These are phyloP conservation scores for Psilocybe subaeruginosa DNA, from an alignment of 768 basidiomycete genomes.

Conservation along the genomic window DNA sequence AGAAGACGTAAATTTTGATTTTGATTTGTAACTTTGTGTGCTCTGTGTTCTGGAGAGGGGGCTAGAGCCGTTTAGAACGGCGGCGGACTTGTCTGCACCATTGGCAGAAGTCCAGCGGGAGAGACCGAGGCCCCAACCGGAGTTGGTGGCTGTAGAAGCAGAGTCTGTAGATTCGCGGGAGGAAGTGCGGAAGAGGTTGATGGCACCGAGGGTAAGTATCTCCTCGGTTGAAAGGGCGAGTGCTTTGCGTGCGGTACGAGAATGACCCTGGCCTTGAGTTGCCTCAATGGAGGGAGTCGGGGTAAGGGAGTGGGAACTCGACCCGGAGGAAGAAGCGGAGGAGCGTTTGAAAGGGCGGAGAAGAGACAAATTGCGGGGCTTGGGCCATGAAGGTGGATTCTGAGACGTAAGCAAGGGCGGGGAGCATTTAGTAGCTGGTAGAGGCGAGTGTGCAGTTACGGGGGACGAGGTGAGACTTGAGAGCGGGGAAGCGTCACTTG, in stretches of 20 bases:
- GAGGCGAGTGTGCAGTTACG: slow-evolving; percentile 16
- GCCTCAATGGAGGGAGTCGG: slow-evolving; percentile 41
- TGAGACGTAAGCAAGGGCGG: slow-evolving; percentile 4
- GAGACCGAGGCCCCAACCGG: slow-evolving; percentile 27
- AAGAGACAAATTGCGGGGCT: slow-evolving; percentile 29
- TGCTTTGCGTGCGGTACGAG: slow-evolving; percentile 23
- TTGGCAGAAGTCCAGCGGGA: slow-evolving; percentile 33
- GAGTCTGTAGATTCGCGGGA: slow-evolving; percentile 29
- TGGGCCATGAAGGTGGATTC: slow-evolving; percentile 26
- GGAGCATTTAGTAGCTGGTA: slow-evolving; percentile 12
- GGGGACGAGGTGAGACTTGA: slow-evolving; percentile 29
- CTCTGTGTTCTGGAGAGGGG: slow-evolving; percentile 39
- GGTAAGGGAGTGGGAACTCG: slow-evolving; percentile 36
- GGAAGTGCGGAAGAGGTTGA: slow-evolving; percentile 40
- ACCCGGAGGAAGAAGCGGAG: slow-evolving; percentile 29
- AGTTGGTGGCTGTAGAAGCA: slow-evolving; percentile 12
- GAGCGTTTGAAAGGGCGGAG: slow-evolving; percentile 31
- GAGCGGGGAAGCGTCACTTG: slow-evolving; percentile 27
- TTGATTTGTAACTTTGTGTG: slow-evolving; percentile 33
- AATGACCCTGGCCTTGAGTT: slow-evolving; percentile 8
- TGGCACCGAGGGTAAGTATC: slow-evolving; percentile 39
- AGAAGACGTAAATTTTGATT: slow-evolving; percentile 19
- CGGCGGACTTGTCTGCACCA: slow-evolving; percentile 10
- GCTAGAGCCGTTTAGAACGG: slow-evolving; percentile 23
- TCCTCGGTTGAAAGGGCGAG: slow-evolving; percentile 36